Percentiles rank a stretch among this genome's conserved stretches.
These are phyloP conservation scores for Aspergillus conjunctus DNA, from an alignment of 495 filamentous ascomycete species.

Conservation along the genomic window DNA sequence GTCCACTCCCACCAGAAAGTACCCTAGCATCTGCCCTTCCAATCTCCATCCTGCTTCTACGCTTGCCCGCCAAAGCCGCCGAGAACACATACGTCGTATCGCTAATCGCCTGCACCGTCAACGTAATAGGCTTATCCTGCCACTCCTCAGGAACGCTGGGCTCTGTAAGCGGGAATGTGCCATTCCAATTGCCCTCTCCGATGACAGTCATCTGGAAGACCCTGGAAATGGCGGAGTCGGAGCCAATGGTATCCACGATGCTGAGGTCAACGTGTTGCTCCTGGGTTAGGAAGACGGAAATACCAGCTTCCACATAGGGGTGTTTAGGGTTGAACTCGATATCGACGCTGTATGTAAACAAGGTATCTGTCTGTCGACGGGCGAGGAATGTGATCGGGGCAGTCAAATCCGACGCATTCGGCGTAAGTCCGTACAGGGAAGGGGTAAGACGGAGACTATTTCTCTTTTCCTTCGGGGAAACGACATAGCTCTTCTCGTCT, in stretches of 20 bases:
- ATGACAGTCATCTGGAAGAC: not conserved
- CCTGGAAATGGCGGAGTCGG: not conserved
- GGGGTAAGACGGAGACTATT: conserved; percentile 19
- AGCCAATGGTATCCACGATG: conserved; percentile 12
- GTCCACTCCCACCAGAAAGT: conserved; percentile 22
- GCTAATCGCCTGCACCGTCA: conserved; percentile 17
- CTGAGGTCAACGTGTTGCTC: conserved; percentile 28
- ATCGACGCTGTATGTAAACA: conserved; percentile 26
- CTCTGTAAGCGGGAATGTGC: not conserved
- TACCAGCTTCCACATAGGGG: conserved; percentile 23
- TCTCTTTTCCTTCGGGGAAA: conserved; percentile 19
- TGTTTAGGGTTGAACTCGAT: conserved; percentile 7
- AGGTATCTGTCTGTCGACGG: conserved; percentile 26
- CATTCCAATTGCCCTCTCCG: conserved; percentile 18
- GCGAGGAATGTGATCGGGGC: conserved; percentile 22
- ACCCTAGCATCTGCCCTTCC: conserved; percentile 17
- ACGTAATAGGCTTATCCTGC: conserved; percentile 3
- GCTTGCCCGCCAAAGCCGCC: not conserved
- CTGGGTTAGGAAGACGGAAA: conserved; percentile 28
- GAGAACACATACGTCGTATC: conserved; percentile 21
- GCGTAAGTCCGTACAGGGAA: conserved; percentile 10
- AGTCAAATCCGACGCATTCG: not conserved
- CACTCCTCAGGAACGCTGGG: conserved; percentile 10
- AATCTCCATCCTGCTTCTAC: conserved; percentile 3
- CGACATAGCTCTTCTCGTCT: not conserved